phyloP scores from a whole-genome alignment of 495 filamentous ascomycete genomes.

The Hypoxylon intermedium region DNA sequence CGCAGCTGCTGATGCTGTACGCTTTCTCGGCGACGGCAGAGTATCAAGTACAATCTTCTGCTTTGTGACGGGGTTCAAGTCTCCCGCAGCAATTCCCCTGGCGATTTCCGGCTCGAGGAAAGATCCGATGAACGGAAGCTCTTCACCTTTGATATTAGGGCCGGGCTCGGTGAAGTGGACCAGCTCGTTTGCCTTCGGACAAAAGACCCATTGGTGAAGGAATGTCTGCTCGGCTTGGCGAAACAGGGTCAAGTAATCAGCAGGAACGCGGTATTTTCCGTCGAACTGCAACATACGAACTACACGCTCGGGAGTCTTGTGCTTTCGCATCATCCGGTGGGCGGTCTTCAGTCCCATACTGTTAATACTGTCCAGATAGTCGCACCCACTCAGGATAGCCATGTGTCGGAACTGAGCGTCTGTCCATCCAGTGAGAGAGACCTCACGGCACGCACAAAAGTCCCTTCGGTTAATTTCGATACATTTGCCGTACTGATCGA shows the following conservation, averaged over 20 bases:
- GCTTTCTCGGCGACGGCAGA: conserved; percentile 47
- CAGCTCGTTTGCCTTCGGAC: conserved; percentile 70
- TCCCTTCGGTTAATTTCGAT: conserved; percentile 87
- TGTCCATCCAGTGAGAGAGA: conserved; percentile 89
- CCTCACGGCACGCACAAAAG: conserved; percentile 85
- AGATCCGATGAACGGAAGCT: conserved; percentile 80
- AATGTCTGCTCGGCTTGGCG: conserved; percentile 89
- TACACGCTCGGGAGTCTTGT: conserved; percentile 85
- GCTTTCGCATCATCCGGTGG: conserved; percentile 84
- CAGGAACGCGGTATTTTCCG: conserved; percentile 78
- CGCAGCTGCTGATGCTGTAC: conserved; percentile 43
- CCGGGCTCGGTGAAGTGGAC: conserved; percentile 74
- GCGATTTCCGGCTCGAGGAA: conserved; percentile 74
- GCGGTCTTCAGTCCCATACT: conserved; percentile 93
- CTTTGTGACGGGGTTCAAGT: conserved; percentile 91
- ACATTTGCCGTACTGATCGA: conserved; percentile 91
- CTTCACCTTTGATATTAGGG: conserved; percentile 63
- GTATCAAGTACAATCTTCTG: conserved; percentile 60
- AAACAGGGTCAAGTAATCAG: conserved; percentile 79
- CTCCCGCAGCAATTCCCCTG: conserved; percentile 77
- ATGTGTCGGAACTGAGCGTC: conserved; percentile 90
- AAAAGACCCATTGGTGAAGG: conserved; percentile 92
- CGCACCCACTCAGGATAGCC: conserved; percentile 98
- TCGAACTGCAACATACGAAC: conserved; percentile 85
- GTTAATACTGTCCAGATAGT: conserved; percentile 84